Evolutionary conservation across 1,284 basidiomycete species (phyloP), one percentile per base, ranked within the genome.

Genomic region (Cryptococcus sp.): DNA sequence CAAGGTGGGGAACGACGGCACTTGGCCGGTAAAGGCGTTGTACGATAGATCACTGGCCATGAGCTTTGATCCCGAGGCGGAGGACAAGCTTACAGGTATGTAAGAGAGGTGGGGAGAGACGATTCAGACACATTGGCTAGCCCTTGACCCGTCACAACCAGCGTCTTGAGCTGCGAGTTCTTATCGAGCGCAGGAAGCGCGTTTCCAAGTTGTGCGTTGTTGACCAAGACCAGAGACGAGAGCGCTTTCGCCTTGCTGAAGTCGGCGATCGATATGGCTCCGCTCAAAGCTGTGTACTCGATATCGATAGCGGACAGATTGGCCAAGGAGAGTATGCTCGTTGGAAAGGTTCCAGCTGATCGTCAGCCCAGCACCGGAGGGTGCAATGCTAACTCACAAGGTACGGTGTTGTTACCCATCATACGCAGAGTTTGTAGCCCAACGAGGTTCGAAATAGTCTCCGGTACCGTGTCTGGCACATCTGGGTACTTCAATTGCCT

Each of bases 401-500:
- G 73, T 3, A 66, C 48, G 14, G 59, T 52, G 1, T 55, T 56
- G 50, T 73, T 66, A 5, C 71, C 71, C 23, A 61, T 54, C 10
- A 74, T 47, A 25, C 59, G 55, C 9, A 74, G 49, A 2, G 51
- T 45, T 21, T 58, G 36, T 9, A 75, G 60, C 1, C 59, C 47
- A 7, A 63, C 62, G 5, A 75, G 54, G 47, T 70, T 58, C 22
- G 50, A 48, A 5, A 75, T 40, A 2, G 59, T 54, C 2, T 40
- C 44, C 0, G 69, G 62, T 0, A 75, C 40, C 0, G 39, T 39
- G 14, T 48, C 26, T 0, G 69, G 69, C 0, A 71, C 59, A 19
- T 58, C 58, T 2, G 72, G 67, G 23, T 69, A 69, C 16, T 57
- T 57, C 21, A 72, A 36, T 23, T 58, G 56, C 22, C 69, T 69